Base-by-base conservation (phyloP, 192 early-diverging fungal species). In the Entomortierella beljakovae region DNA sequence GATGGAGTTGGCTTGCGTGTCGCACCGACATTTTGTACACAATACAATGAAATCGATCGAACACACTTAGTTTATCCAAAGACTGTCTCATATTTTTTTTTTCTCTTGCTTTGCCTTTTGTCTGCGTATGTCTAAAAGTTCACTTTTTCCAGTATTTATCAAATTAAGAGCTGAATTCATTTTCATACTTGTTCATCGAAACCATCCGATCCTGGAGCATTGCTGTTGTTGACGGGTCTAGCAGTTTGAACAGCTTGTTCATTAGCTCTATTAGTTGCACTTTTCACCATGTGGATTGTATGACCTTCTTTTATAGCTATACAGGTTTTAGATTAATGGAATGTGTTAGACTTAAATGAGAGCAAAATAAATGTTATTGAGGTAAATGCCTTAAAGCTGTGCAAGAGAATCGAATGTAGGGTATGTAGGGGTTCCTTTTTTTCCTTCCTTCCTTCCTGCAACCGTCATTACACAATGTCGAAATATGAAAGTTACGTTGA, bases 251-350 rank as follows among this genome's bases (percentile, higher is more conserved):
- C 72, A 4, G 85, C 67, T 43, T 79, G 70, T 55, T 80, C 72
- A 28, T 74, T 61, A 6, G 83, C 72, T 57, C 71, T 56, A 57
- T 81, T 89, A 28, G 73, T 57, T 26, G 83, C 86, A 61, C 90
- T 88, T 58, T 91, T 90, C 23, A 98, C 96, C 75, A 99, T 88
- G 73, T 99, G 96, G 31, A 99, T 86, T 16, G 96, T 96, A 82
- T 93, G 89, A 0, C 95, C 95, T 33, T 94, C 90, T 13, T 67
- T 74, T 32, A 99, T 84, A 71, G 94, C 88, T 89, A 48, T n/a
- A n/a, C n/a, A n/a, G n/a, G n/a, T n/a, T n/a, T n/a, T n/a, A n/a
- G n/a, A n/a, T 61, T 16, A 53, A 37, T 31, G 29, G 31, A 57
- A 57, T 35, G 49, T 15, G 64, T 61, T 38, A 57, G 25, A 31